Evolutionary conservation across 495 filamentous ascomycete species (phyloP).

Genomic region (Penicillium herquei): DNA sequence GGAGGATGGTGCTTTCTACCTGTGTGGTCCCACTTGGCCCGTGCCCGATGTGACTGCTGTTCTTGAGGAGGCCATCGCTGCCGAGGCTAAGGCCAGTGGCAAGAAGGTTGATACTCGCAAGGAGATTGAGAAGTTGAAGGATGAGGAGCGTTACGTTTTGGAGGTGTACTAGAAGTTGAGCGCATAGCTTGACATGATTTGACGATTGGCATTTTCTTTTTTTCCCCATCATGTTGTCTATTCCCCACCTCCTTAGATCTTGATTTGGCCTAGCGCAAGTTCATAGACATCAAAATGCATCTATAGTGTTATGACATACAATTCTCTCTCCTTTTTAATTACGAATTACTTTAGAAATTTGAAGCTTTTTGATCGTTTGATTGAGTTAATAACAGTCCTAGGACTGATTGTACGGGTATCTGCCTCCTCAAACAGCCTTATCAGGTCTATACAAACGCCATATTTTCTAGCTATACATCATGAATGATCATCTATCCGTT

Average conservation of each 20-base stretch:
- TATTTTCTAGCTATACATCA: conserved; percentile 10
- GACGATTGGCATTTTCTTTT: conserved; percentile 21
- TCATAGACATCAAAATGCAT: conserved; percentile 24
- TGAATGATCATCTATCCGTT: conserved; percentile 11
- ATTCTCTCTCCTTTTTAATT: neutral
- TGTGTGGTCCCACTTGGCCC: conserved; percentile 97
- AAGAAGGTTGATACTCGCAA: conserved; percentile 85
- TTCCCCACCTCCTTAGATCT: conserved; percentile 22
- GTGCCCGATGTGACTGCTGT: conserved; percentile 97
- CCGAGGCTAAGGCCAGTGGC: conserved; percentile 64
- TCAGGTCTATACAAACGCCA: conserved; percentile 7
- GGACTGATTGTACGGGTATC: conserved; percentile 9
- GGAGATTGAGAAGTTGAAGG: conserved; percentile 96
- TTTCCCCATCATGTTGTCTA: conserved; percentile 13
- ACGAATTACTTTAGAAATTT: neutral
- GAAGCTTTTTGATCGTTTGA: neutral
- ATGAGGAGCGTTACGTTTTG: conserved; percentile 87
- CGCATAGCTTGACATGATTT: conserved; percentile 19
- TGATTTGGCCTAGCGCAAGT: conserved; percentile 16
- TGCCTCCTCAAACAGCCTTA: neutral
- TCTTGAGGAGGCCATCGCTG: conserved; percentile 84
- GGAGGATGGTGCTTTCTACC: conserved; percentile 89
- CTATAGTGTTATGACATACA: neutral
- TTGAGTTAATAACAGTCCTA: neutral
- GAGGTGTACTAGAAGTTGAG: conserved; percentile 75